Conservation (phyloP, 2,329 filamentous ascomycete genomes). For the Chaetomiaceae sp. region DNA sequence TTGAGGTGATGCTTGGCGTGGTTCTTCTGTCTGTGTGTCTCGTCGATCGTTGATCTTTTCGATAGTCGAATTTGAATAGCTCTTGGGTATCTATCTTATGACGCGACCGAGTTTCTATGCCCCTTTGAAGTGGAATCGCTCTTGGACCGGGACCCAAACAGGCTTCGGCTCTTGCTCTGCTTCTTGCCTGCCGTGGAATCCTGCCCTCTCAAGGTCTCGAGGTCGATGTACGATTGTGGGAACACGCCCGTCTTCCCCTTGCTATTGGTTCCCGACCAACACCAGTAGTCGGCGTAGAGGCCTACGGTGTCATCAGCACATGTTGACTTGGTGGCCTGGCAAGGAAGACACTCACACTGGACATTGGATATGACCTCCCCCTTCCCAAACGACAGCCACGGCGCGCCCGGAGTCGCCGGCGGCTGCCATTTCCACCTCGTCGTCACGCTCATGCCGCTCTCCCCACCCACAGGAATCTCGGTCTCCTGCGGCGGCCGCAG, state of each 20-base stretch:
- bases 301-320: conserved; percentile 11
- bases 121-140: background rate
- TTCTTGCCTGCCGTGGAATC: conserved; percentile 1
- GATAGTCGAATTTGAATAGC: background rate
- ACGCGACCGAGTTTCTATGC: conserved; percentile 1
- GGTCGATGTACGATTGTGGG: conserved; percentile 24
- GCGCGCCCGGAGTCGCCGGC: conserved; percentile 36
- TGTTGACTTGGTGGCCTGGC: no score
- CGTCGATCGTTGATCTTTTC: background rate
- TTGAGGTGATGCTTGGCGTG: background rate
- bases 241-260: conserved; percentile 35
- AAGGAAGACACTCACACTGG: conserved; percentile 39
- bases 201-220: conserved; percentile 13
- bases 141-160: conserved; percentile 9
- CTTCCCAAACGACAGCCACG: conserved; percentile 60
- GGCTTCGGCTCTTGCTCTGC: background rate
- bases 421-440: conserved; percentile 52
- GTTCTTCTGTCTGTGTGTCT: background rate
- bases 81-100: conserved; percentile 1
- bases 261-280: conserved; percentile 35
- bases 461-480: conserved; percentile 44
- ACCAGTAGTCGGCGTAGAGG: conserved; percentile 34
- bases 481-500: conserved; percentile 44
- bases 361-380: conserved; percentile 65
- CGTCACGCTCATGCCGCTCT: conserved; percentile 45